Conservation (phyloP, 148 eudicot genomes). For the Diospyros kaki region DNA sequence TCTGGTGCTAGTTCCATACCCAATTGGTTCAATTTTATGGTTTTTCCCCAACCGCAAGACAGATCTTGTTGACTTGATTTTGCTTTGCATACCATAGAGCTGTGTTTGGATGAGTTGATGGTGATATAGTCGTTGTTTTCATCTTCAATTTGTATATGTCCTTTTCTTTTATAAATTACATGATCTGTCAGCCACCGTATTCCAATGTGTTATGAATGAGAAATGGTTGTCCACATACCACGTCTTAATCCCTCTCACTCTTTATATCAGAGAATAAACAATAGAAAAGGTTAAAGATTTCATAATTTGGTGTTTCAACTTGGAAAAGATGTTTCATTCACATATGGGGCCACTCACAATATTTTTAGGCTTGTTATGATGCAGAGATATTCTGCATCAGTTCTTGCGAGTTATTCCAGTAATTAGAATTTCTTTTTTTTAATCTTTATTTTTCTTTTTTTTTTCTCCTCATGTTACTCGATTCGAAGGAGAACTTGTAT, state of each 20-base stretch:
- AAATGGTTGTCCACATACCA: not conserved
- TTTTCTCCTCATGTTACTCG: not conserved
- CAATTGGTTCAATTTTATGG: not conserved
- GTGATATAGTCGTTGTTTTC: conserved; percentile 11
- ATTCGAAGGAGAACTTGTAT: not conserved
- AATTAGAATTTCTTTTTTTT: not conserved
- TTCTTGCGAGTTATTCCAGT: not conserved
- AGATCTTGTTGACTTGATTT: conserved; percentile 5
- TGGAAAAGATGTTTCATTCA: not conserved
- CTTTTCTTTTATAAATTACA: not conserved
- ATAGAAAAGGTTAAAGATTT: not conserved
- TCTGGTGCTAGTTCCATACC: not conserved
- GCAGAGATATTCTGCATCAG: too few species aligned
- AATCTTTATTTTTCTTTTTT: not conserved
- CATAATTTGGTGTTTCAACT: not conserved
- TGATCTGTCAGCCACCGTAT: not conserved
- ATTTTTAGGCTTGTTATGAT: not conserved
- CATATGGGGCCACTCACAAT: not conserved
- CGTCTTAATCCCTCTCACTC: conserved; percentile 5
- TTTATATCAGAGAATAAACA: not conserved
- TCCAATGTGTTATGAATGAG: not conserved
- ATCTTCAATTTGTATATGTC: conserved; percentile 7
- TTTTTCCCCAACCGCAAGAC: conserved; percentile 9
- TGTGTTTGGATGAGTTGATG: conserved; percentile 14
- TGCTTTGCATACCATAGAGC: conserved; percentile 11